phyloP scores from a whole-genome alignment of 2,329 filamentous ascomycete genomes.

The Trichoderma sp. region DNA sequence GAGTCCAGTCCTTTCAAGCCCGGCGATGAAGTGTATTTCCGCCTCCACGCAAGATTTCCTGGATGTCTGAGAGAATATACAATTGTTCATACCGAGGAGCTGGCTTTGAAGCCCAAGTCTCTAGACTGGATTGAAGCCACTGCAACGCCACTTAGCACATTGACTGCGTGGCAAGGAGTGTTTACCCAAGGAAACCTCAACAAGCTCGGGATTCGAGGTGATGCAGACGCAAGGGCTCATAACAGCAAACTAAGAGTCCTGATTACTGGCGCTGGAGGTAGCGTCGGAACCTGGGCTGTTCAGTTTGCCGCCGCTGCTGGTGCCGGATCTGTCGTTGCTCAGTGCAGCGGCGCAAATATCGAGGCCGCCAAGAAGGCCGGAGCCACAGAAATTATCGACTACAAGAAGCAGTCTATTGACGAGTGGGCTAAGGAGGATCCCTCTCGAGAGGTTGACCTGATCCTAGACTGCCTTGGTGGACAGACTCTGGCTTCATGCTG shows the following conservation, averaged over 20 bases:
- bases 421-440: constrained; percentile 36
- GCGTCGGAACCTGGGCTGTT: constrained; percentile 44
- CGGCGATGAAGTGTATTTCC: constrained; percentile 40
- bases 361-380: constrained; percentile 36
- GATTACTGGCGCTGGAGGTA: constrained; percentile 42
- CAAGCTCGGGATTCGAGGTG: constrained; percentile 31
- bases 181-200: constrained; percentile 41
- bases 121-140: constrained; percentile 39
- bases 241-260: constrained; percentile 39
- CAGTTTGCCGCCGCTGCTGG: constrained; percentile 41
- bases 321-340: constrained; percentile 39
- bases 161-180: constrained; percentile 45
- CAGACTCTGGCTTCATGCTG: constrained; percentile 36
- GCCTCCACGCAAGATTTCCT: constrained; percentile 30
- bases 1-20: constrained; percentile 35
- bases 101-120: constrained; percentile 38
- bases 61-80: constrained; percentile 39
- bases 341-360: constrained; percentile 34
- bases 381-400: constrained; percentile 42
- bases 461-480: constrained; percentile 43
- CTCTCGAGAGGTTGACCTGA: constrained; percentile 35
- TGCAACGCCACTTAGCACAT: constrained; percentile 41
- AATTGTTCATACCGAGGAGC: constrained; percentile 33
- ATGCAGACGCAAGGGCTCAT: constrained; percentile 27
- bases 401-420: constrained; percentile 33